A percentile compares a stretch with the other conserved stretches of the same genome.
Conservation (phyloP, 176 grass and related monocot genomes). For the Tillandsia leiboldiana region DNA sequence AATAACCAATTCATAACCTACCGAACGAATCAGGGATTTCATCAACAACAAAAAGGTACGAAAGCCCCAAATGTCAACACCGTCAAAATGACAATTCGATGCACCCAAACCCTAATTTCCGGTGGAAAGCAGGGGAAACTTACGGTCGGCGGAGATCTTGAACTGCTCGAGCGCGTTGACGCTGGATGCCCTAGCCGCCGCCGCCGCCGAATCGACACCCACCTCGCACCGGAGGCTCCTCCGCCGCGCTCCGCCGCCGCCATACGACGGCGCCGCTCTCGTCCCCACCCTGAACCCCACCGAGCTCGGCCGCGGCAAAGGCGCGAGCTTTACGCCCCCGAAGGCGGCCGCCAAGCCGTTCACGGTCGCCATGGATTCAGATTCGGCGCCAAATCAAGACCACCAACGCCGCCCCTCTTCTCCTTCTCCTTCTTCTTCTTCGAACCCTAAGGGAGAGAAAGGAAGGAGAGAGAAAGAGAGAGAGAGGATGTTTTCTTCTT, state of each 20-base stretch:
- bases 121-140: slow-evolving; percentile 14
- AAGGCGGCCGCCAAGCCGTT: slow-evolving; percentile 32
- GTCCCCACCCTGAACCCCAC: slow-evolving; percentile 20
- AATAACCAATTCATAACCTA: background rate
- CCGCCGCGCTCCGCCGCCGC: slow-evolving; percentile 19
- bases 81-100: background rate
- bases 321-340: slow-evolving; percentile 17
- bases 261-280: background rate
- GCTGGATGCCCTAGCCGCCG: slow-evolving; percentile 37
- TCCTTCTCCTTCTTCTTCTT: background rate
- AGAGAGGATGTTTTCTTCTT: slow-evolving; percentile 6
- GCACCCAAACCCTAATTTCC: background rate
- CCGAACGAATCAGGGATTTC: background rate
- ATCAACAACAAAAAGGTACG: background rate
- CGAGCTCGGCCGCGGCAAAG: slow-evolving; percentile 8
- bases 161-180: slow-evolving; percentile 80
- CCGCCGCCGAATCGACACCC: slow-evolving; percentile 36
- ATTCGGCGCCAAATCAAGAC: slow-evolving; percentile 33
- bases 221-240: slow-evolving; percentile 55
- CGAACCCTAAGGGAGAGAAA: background rate
- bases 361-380: slow-evolving; percentile 35
- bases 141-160: slow-evolving; percentile 96
- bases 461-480: background rate
- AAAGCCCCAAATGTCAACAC: slow-evolving; percentile 5
- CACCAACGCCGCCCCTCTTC: background rate